phyloP scores from a whole-genome alignment of 1,284 basidiomycete species.

The Coniophora puteana region DNA sequence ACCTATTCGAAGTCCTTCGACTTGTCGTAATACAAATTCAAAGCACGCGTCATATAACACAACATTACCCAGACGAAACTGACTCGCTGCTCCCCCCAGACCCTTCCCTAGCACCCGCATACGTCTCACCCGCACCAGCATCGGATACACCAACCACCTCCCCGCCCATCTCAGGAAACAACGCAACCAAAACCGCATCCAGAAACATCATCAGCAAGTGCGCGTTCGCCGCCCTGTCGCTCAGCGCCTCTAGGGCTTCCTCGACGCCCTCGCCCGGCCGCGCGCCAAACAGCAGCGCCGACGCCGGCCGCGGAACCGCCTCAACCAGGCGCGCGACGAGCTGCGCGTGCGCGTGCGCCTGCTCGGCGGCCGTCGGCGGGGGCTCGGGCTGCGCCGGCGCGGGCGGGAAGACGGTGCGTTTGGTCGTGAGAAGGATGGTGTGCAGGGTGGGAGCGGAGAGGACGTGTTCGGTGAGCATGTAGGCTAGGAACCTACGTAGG shows the following conservation, averaged over 20 bases:
- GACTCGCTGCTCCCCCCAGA: not conserved
- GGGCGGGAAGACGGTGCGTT: slow-evolving; percentile 72
- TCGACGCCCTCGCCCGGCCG: slow-evolving; percentile 41
- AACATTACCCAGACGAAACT: not conserved
- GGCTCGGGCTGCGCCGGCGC: slow-evolving; percentile 65
- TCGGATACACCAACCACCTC: slow-evolving; percentile 4
- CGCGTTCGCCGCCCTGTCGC: slow-evolving; percentile 56
- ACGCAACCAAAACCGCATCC: slow-evolving; percentile 53
- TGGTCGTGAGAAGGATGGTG: slow-evolving; percentile 45
- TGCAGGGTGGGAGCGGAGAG: slow-evolving; percentile 50
- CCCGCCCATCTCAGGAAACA: slow-evolving; percentile 65
- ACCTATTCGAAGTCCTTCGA: slow-evolving; percentile 3
- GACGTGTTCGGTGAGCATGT: slow-evolving; percentile 52
- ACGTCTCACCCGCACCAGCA: not conserved
- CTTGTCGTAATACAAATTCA: not conserved
- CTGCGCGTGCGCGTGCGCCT: slow-evolving; percentile 50
- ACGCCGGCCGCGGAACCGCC: slow-evolving; percentile 33
- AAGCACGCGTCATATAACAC: too few relatives aligned
- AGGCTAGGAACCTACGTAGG: slow-evolving; percentile 51
- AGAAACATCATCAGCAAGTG: slow-evolving; percentile 64
- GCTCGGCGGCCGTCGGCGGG: slow-evolving; percentile 71
- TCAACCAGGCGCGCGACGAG: slow-evolving; percentile 45
- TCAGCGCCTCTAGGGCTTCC: slow-evolving; percentile 54
- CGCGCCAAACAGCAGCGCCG: slow-evolving; percentile 47
- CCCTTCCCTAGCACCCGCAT: not conserved